These are phyloP conservation scores for Metarhizium guizhouense DNA, from an alignment of 2,329 filamentous ascomycete species.

Conservation along the genomic window DNA sequence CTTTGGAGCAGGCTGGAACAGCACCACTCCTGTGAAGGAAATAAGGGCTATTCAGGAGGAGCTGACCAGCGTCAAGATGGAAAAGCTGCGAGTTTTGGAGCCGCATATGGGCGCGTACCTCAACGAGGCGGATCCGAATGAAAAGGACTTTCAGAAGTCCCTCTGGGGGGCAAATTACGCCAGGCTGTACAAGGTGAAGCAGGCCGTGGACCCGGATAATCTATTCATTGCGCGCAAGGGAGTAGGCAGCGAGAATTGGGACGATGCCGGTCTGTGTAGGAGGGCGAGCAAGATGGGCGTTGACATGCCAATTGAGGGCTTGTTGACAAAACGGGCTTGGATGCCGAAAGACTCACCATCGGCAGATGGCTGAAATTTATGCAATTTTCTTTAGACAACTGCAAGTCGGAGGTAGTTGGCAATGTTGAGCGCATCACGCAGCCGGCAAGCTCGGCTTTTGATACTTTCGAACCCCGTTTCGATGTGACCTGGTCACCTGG, in stretches of 20 bases:
- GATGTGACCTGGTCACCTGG: no score
- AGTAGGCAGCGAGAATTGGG: slow-evolving; percentile 29
- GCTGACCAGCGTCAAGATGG: slow-evolving; percentile 17
- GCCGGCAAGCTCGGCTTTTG: no score
- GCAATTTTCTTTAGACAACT: no score
- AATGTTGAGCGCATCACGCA: no score
- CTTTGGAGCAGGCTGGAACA: no score
- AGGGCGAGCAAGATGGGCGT: background rate
- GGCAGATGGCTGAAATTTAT: background rate
- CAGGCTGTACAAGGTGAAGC: slow-evolving; percentile 24
- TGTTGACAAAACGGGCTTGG: no score
- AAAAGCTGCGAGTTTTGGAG: slow-evolving; percentile 14
- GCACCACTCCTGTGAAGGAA: no score
- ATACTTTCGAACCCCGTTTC: no score
- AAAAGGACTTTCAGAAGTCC: slow-evolving; percentile 25
- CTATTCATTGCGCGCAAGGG: slow-evolving; percentile 27
- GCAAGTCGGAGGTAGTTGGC: no score
- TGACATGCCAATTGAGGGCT: background rate
- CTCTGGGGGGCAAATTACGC: slow-evolving; percentile 28
- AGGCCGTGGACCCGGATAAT: slow-evolving; percentile 24
- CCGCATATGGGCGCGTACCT: slow-evolving; percentile 18
- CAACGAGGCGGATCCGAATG: slow-evolving; percentile 26
- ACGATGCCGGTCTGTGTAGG: slow-evolving; percentile 8
- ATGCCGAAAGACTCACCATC: background rate
- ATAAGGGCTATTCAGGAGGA: slow-evolving; percentile 9